phyloP scores from a whole-genome alignment of 768 basidiomycete species.

The Cyclocybe cylindracea region DNA sequence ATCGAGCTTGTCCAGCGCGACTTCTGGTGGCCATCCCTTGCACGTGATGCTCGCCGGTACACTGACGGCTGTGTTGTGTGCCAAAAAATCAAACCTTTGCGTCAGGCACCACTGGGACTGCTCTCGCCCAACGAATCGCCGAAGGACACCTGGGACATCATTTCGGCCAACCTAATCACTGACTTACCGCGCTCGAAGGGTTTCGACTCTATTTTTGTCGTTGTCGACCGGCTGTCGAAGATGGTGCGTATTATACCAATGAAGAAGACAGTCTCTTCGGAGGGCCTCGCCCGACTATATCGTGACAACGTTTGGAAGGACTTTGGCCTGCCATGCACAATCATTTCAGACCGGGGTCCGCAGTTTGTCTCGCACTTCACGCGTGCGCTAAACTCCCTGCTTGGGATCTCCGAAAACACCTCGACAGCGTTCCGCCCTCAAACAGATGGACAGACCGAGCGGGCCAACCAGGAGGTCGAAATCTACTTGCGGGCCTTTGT shows the following conservation, averaged over 20 bases:
- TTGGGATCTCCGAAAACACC: slow-evolving; percentile 32
- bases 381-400: slow-evolving; percentile 22
- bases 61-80: slow-evolving; percentile 31
- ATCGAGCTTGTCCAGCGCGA: slow-evolving; percentile 27
- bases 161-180: slow-evolving; percentile 37
- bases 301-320: no score
- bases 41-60: slow-evolving; percentile 15
- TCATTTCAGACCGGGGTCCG: slow-evolving; percentile 29
- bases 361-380: slow-evolving; percentile 34
- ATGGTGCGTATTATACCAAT: slow-evolving; percentile 19
- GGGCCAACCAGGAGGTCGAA: slow-evolving; percentile 30
- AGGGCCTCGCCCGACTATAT: slow-evolving; percentile 17
- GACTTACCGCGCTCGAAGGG: slow-evolving; percentile 31
- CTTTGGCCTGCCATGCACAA: slow-evolving; percentile 23
- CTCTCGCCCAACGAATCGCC: slow-evolving; percentile 22
- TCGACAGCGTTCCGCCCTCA: slow-evolving; percentile 47
- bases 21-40: slow-evolving; percentile 24
- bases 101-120: slow-evolving; percentile 20
- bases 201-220: slow-evolving; percentile 33
- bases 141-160: slow-evolving; percentile 26
- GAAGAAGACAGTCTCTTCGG: slow-evolving; percentile 14
- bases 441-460: no score
- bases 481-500: slow-evolving; percentile 27
- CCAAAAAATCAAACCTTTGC: slow-evolving; percentile 30
- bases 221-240: slow-evolving; percentile 23